phyloP scores from a whole-genome alignment of 1,284 basidiomycete genomes.

The Trichosporon sp. region DNA sequence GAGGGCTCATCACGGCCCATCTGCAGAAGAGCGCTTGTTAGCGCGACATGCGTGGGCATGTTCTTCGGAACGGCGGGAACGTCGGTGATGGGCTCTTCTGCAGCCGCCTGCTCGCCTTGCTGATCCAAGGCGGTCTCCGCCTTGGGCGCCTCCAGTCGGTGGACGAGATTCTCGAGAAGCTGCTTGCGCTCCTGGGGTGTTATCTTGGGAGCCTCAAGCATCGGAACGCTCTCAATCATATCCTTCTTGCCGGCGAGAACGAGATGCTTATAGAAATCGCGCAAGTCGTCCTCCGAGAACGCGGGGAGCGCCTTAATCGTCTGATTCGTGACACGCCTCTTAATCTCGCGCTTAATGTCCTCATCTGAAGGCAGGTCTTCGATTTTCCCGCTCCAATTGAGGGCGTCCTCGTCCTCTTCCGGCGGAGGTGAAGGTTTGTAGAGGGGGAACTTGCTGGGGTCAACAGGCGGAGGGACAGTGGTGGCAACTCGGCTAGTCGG shows the following conservation, averaged over 20 bases:
- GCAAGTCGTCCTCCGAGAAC: constrained; percentile 39
- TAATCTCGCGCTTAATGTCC: constrained; percentile 32
- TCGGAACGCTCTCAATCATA: constrained; percentile 16
- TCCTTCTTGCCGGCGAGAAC: constrained; percentile 38
- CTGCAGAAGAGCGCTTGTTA: constrained; percentile 25
- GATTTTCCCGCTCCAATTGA: constrained; percentile 26
- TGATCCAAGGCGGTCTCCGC: background rate
- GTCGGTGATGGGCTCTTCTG: constrained; percentile 23
- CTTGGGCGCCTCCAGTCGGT: constrained; percentile 14
- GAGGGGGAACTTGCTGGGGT: constrained; percentile 28
- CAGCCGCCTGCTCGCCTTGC: background rate
- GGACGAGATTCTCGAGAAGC: constrained; percentile 22
- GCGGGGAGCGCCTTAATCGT: constrained; percentile 34
- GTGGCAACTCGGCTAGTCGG: constrained; percentile 1
- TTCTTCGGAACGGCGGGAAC: constrained; percentile 16
- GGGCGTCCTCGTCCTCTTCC: constrained; percentile 10
- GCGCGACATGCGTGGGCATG: constrained; percentile 34
- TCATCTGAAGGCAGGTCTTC: constrained; percentile 34
- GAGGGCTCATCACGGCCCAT: constrained; percentile 14
- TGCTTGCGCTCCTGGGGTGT: constrained; percentile 15
- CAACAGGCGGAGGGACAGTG: constrained; percentile 23
- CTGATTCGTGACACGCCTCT: constrained; percentile 32
- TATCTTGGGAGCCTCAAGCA: constrained; percentile 26
- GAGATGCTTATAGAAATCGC: constrained; percentile 42
- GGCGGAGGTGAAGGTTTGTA: constrained; percentile 22